Evolutionary conservation across 345 rosid species (phyloP), one percentile per base, ranked within the genome.

Genomic region (Cochlearia excelsa): DNA sequence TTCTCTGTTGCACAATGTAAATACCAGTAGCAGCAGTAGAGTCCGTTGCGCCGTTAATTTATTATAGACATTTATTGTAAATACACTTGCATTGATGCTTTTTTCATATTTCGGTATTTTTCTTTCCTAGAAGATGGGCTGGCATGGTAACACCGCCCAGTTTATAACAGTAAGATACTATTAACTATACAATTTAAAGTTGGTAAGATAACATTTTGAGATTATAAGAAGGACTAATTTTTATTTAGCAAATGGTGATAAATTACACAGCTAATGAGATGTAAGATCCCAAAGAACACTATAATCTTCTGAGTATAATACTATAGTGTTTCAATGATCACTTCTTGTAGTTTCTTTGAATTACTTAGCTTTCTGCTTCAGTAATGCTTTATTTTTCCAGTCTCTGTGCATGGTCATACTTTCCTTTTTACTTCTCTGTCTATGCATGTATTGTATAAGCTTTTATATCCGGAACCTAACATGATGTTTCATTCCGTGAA

Each of bases 391-490:
- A 23, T 5, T 30, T 47, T 46, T 56, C n/a, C 29, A 56, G 49
- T 57, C 2, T 46, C 11, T 30, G 55, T 55, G 56, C 58, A 43
- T 67, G 37, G 30, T 65, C 39, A 37, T 66, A 39, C 57, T 48
- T 30, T 7, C 50, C n/a, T n/a, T 35, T 63, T 45, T 28, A 64
- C 57, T 30, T 5, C 31, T 45, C 45, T 58, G 30, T 66, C n/a
- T n/a, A 23, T 54, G 35, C 34, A 11, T 59, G 49, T 41, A 52
- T 54, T n/a, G 58, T 46, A n/a, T 26, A 46, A 57, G 47, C 30
- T 61, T 49, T 4, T 70, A 4, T 63, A 50, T 38, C 11, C 38
- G 56, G 27, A 65, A 55, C 57, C 72, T 79, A 61, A 80, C 61
- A 35, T 57, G 7, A n/a, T n/a, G n/a, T n/a, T n/a, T n/a, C n/a